Base-by-base conservation (phyloP, 306 rosid species). In the Notholithocarpus densiflorus region DNA sequence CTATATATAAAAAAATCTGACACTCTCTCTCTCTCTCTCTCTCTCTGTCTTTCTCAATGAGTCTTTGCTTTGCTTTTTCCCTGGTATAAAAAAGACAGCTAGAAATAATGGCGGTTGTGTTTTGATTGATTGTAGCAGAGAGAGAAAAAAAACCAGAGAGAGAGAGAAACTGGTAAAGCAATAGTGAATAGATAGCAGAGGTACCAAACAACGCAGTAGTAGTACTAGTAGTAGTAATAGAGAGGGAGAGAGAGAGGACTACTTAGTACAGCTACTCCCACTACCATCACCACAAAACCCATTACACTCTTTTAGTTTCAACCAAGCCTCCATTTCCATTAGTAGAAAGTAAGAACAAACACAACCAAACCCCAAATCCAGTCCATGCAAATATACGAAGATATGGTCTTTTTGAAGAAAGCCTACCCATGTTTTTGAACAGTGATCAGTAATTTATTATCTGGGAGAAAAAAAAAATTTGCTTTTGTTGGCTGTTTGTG, bases 101-200 rank as follows among this genome's bases (percentile, higher is more conserved):
- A 87, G 78, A 88, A 90, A 88, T 89, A 89, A 82, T 92, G 93
- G 91, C 90, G 88, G 97, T 92, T 91, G 92, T 73, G 87, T 85
- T 76, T 82, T 86, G 90, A 92, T 89, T 91, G 93, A 90, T 89
- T 94, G 86, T 76, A 80, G 82, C 73, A 78, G 80, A 55, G 86
- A 51, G 79, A 72, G 71, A 74, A 52, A 68, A 17, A 79, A 65
- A 64, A 75, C 57, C 56, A 74, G 82, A 70, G 77, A 75, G 80
- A 73, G 45, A 40, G 34, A 56, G 60, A n/a, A 26, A 21, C 11
- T 59, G 75, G 87, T 71, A 83, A 91, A 88, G 88, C 88, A 84
- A 85, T 77, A 86, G 89, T 84, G 71, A 84, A 85, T 77, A 86
- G 71, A 66, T 34, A 65, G 68, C 81, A 86, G 79, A 77, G 74